Evolutionary conservation across 2,329 filamentous ascomycete species (phyloP), one percentile per base, ranked within the genome.

Genomic region (Helminthosporium solani): DNA sequence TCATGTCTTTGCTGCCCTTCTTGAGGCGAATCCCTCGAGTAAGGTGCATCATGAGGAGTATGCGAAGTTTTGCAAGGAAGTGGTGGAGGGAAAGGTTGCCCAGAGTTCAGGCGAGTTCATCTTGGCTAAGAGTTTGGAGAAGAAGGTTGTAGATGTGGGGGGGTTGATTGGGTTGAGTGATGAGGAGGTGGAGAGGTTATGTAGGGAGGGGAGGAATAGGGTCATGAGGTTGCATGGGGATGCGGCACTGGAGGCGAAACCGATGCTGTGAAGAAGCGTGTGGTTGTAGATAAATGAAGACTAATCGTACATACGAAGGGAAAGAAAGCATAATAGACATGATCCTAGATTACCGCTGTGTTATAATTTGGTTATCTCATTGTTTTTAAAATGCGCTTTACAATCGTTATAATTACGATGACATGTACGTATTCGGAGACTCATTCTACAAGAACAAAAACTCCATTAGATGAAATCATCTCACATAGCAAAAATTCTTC

Each of bases 1-100:
- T 43, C 88, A 91, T 69, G 83, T 81, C 56, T 92, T 78, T 54
- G 68, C 61, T 0, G 68, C 75, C 68, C 48, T 78, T 44, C 48
- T 77, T 3, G 72, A 73, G n/a, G 46, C 68, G 2, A 27, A 9
- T 7, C 39, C 52, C 3, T 66, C 52, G 0, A 56, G 62, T 6
- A 47, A 58, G 6, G 50, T 68, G 42, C 72, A 71, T 59, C 56
- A 73, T 16, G 58, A 57, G 6, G 67, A 67, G 35, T 73, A 67
- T 58, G 69, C 62, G 0, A 50, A 52, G 40, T 70, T 70, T 40
- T 67, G 64, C 27, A 58, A 42, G 7, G 50, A 55, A 2, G 61
- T 64, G 14, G 67, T 71, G 0, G 58, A 61, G 14, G 51, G 52
- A 0, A 50, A 51, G 40, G 43, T 43, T 34, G 45, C 61, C 18